Percentiles rank a stretch among this genome's conserved stretches.
Evolutionary conservation across 495 filamentous ascomycete genomes (phyloP).

Genomic region (Hypoxylon fuscum): DNA sequence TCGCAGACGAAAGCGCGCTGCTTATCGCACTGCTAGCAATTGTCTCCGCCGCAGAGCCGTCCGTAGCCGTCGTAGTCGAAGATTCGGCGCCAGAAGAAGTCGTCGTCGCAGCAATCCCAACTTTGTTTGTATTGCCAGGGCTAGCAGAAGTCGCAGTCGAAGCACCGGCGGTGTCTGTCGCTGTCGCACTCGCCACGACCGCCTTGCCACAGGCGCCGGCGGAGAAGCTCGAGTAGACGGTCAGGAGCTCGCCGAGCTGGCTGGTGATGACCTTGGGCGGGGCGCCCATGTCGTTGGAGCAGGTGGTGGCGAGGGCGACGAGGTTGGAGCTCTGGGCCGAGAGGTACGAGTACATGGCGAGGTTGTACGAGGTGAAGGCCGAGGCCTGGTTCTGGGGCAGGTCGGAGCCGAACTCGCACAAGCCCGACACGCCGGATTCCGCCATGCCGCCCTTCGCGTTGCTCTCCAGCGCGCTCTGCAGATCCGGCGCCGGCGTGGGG

Average conservation of each 20-base stretch:
- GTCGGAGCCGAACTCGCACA: constrained; percentile 7
- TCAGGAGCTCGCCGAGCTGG: constrained; percentile 20
- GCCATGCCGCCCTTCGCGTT: background rate
- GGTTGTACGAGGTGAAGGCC: constrained; percentile 22
- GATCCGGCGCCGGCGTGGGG: constrained; percentile 17
- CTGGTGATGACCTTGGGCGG: constrained; percentile 15
- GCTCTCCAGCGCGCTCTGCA: constrained; percentile 6
- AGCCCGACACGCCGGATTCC: constrained; percentile 1
- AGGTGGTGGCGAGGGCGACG: constrained; percentile 6
- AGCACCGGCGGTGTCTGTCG: background rate
- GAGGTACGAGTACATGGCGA: constrained; percentile 33
- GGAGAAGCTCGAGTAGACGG: constrained; percentile 30
- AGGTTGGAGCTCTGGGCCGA: constrained; percentile 29
- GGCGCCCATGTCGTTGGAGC: constrained; percentile 23
- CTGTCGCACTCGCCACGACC: background rate
- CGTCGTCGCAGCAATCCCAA: background rate
- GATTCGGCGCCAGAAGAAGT: background rate
- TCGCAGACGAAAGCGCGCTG: background rate
- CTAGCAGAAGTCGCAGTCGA: background rate
- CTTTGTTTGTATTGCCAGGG: background rate
- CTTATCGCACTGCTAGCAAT: background rate
- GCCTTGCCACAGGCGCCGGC: constrained; percentile 15
- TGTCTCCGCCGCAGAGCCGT: background rate
- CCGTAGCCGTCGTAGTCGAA: background rate
- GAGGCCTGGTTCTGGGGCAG: constrained; percentile 3